Evolutionary conservation across 345 rosid species (phyloP), one percentile per base, ranked within the genome.

Genomic region (Pistacia integerrima): DNA sequence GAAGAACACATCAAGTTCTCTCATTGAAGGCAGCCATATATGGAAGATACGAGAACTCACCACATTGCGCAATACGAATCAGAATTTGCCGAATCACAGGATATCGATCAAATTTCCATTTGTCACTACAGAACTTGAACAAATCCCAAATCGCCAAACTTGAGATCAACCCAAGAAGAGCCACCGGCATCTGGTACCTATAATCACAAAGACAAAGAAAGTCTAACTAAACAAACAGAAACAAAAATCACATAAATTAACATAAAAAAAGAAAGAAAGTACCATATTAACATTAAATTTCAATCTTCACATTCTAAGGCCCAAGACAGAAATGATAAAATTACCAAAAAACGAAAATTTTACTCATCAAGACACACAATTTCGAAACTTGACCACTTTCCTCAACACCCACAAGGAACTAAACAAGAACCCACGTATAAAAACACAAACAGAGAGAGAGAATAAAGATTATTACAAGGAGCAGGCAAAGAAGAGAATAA

Each of bases 131-230:
- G 80, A 89, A 89, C 84, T 86, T 92, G 88, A 96, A 88, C 38
- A 85, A 58, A 76, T 93, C 98, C 99, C 98, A 96, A 70, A 96
- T 78, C 8, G 90, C 97, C 88, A 96, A 89, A 81, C 97, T 85
- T 68, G 90, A 88, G 66, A 92, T 49, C 82, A 96, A 81, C 70
- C 98, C 98, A 67, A 88, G 82, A 67, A 96, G 93, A 59, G 99
- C 93, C 71, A 92, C 86, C 16, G 97, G 98, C 94, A 93, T 92
- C 81, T 93, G 98, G 83, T 96, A 96, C 84, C 98, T 93, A 64
- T 41, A 82, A 80, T 60, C 52, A 63, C 48, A 55, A 44, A 54
- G 71, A 49, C 52, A 75, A n/a, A 61, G 41, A 72, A 38, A 74
- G 28, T 35, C 51, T 38, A 13, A 67, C 20, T 63, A 62, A 22